phyloP scores from a whole-genome alignment of 176 grass and related monocot species.

The Lolium multiflorum region DNA sequence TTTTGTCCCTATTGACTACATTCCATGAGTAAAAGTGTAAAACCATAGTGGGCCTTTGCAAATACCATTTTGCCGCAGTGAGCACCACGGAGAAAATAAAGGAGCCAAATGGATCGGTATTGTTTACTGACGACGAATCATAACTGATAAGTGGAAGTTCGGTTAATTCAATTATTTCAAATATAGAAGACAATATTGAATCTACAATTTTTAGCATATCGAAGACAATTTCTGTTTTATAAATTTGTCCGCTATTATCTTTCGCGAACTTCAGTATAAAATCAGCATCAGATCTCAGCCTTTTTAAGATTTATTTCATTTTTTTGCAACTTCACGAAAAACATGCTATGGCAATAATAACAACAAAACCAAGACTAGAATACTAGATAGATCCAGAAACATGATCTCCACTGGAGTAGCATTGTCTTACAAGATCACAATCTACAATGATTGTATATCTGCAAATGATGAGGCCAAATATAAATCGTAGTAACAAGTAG shows the following conservation, averaged over 20 bases:
- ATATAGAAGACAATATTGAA: neutral
- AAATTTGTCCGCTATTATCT: neutral
- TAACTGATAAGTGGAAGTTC: slow-evolving; percentile 10
- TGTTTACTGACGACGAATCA: neutral
- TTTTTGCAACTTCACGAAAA: slow-evolving; percentile 9
- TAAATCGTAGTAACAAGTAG: neutral
- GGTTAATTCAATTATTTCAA: neutral
- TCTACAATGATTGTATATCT: neutral
- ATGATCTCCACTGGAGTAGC: neutral
- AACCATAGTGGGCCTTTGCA: neutral
- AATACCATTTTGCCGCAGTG: neutral
- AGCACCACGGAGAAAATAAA: neutral
- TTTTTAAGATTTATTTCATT: neutral
- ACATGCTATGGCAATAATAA: slow-evolving; percentile 4
- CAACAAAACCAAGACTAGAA: neutral
- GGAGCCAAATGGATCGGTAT: neutral
- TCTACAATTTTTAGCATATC: slow-evolving; percentile 21
- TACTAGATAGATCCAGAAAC: neutral
- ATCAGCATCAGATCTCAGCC: neutral
- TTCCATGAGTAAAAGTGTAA: slow-evolving; percentile 13
- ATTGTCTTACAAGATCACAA: neutral
- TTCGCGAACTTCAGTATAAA: neutral
- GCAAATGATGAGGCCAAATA: neutral
- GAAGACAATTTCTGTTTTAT: neutral
- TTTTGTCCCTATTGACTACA: neutral